Base-by-base conservation (phyloP, 2,329 filamentous ascomycete species). In the Penicillium psychrosexuale region DNA sequence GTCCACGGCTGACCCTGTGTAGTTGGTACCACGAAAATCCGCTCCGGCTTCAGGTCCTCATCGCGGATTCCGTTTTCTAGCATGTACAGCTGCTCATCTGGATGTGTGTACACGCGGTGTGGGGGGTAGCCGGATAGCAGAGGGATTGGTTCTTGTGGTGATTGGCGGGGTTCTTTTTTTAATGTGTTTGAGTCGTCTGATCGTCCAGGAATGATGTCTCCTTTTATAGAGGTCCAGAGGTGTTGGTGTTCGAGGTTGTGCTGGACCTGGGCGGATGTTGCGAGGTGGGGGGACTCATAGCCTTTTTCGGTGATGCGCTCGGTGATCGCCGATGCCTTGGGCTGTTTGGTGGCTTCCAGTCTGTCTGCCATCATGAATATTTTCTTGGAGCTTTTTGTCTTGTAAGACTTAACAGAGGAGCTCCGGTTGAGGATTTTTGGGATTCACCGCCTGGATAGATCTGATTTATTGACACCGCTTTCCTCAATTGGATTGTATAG, bases 181-280 rank as follows among this genome's bases (percentile, higher is more conserved):
- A 15, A 8, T 44, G 24, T 13, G 31, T 42, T 45, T 39, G 42
- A 7, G 33, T 40, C 36, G 17, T 42, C 50, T 44, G 38, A 15
- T 34, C 24, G 47, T 56, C 36, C 44, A 15, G 59, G 31, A 51
- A 62, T 50, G 15, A 60, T 55, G 68, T 85, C 80, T 47, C 82
- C 71, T 51, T 74, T 73, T n/a, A 87, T 72, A 31, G 76, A 74
- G 34, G 80, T 80, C 84, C 84, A 87, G 36, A 78, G 71, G 68
- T 87, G 84, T 67, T 86, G 83, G 70, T 84, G 76, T 66, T 81
- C 78, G 61, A 87, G 82, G 70, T 86, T 86, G 72, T 87, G 84
- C 46, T 81, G 76, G 62, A 85, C 77, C 69, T 86, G 82, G 45
- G 81, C 69, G 8, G 83, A 80, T 55, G 84, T 80, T 56, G 80